Evolutionary conservation across 75 land plant species (phyloP), one percentile per base, ranked within the genome.

Genomic region (Isoetes taiwanensis): DNA sequence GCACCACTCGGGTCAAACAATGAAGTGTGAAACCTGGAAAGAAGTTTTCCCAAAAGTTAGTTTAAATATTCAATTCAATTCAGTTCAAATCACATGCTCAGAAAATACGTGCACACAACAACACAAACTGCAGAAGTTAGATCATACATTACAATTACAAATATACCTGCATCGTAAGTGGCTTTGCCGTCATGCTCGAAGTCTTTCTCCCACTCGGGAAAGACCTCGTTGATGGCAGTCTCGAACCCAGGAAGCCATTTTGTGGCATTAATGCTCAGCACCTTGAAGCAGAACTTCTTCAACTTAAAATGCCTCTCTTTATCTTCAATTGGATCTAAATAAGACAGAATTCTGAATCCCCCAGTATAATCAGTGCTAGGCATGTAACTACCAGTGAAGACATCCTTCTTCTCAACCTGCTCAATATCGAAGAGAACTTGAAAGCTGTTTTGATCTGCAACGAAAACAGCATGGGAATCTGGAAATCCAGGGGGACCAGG

Each of bases 401-500:
- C 52, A 43, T 70, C 58, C 32, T 32, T 24, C 61, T 78, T 78
- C 31, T 76, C 75, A 10, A 78, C 81, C 20, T 75, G 25, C n/a
- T 59, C 57, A 67, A 57, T 61, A 66, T 87, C 94, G 60, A 87
- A 84, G 31, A 84, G 71, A 23, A 65, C 64, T 28, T 70, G 30
- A 57, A 80, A 80, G 59, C 90, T 79, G 46, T 71, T 56, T 64
- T 64, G 56, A 60, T 87, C 94, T 11, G 78, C 59, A 21, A 83
- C 52, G 43, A 86, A 77, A 34, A 86, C 26, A 10, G 59, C 66
- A 12, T 72, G 68, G 19, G 93, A 72, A 54, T 86, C 77, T 4
- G 37, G 14, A 54, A 80, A 57, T 31, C 77, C 66, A 42, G 70
- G 67, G 3, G 93, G 87, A 3, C 93, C 93, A 0, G 97, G 97